These are phyloP conservation scores for Aspergillus neotritici DNA, from an alignment of 2,329 filamentous ascomycete species.

Conservation along the genomic window DNA sequence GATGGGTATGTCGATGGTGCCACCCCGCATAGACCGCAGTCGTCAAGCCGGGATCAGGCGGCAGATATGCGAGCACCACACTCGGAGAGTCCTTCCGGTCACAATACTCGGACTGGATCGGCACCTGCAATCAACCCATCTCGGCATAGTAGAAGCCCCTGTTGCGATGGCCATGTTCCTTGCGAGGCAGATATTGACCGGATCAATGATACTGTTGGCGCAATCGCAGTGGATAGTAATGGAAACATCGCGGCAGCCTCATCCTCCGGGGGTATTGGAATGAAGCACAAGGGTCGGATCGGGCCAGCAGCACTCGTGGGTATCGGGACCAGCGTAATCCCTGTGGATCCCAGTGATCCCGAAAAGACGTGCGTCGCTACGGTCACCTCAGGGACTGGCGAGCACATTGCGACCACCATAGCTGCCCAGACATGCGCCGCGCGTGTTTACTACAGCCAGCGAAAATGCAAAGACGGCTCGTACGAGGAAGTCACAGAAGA, in stretches of 20 bases:
- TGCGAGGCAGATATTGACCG: slow-evolving; percentile 46
- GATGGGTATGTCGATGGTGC: slow-evolving; percentile 7
- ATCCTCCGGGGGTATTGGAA: slow-evolving; percentile 94
- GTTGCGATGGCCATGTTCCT: neutral
- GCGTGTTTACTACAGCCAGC: slow-evolving; percentile 67
- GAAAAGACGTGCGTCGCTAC: slow-evolving; percentile 68
- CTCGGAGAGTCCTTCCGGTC: no score
- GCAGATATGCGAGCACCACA: no score
- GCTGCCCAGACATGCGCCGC: slow-evolving; percentile 83
- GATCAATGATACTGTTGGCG: slow-evolving; percentile 90
- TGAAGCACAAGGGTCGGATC: slow-evolving; percentile 90
- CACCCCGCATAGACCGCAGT: neutral
- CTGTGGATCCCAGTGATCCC: slow-evolving; percentile 63
- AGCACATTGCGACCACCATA: slow-evolving; percentile 96
- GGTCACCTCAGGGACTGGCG: slow-evolving; percentile 90
- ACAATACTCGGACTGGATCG: no score
- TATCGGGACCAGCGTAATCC: slow-evolving; percentile 84
- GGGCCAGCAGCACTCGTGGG: slow-evolving; percentile 91
- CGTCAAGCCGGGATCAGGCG: no score
- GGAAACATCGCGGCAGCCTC: slow-evolving; percentile 91
- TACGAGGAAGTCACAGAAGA: slow-evolving; percentile 69
- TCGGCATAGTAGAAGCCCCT: no score
- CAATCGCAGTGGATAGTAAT: slow-evolving; percentile 80
- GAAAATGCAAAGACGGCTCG: slow-evolving; percentile 55
- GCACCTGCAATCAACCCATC: no score